Percentiles rank a stretch among this genome's conserved stretches.
phyloP scores from a whole-genome alignment of 345 rosid genomes.

The Draba incana region DNA sequence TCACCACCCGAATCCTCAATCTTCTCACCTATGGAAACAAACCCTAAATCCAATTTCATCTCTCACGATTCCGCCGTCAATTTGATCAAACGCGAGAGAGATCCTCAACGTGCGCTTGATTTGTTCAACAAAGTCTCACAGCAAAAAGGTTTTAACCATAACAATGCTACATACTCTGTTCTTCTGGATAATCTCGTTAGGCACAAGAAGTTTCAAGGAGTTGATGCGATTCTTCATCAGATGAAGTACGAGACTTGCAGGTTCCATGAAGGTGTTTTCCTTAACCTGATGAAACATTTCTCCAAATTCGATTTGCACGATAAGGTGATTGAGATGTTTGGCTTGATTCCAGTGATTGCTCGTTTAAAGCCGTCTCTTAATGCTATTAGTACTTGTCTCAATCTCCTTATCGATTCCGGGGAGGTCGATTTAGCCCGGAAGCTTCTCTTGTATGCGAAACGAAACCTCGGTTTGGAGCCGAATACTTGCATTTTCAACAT shows the following conservation, averaged over 20 bases:
- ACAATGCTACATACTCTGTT: slow-evolving; percentile 75
- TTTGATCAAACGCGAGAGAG: slow-evolving; percentile 72
- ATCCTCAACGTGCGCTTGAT: slow-evolving; percentile 71
- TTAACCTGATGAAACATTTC: slow-evolving; percentile 79
- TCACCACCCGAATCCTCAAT: slow-evolving; percentile 45
- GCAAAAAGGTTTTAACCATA: slow-evolving; percentile 83
- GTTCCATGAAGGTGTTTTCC: slow-evolving; percentile 76
- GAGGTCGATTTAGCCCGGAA: slow-evolving; percentile 55
- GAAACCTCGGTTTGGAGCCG: slow-evolving; percentile 55
- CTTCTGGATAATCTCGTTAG: slow-evolving; percentile 68
- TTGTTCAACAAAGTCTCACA: slow-evolving; percentile 65
- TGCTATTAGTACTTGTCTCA: slow-evolving; percentile 87
- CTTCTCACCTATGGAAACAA: slow-evolving; percentile 29
- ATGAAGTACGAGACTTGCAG: slow-evolving; percentile 86
- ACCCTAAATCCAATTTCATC: slow-evolving; percentile 55
- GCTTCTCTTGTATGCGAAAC: slow-evolving; percentile 56
- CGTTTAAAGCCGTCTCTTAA: slow-evolving; percentile 81
- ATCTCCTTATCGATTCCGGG: slow-evolving; percentile 69
- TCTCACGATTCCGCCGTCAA: slow-evolving; percentile 64
- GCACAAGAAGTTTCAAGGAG: slow-evolving; percentile 71
- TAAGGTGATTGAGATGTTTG: slow-evolving; percentile 73
- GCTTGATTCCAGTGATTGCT: slow-evolving; percentile 59
- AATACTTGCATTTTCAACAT: slow-evolving; percentile 94
- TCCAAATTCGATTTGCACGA: slow-evolving; percentile 53
- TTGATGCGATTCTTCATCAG: slow-evolving; percentile 73